These are phyloP conservation scores for Pulveroboletus ravenelii DNA, from an alignment of 768 basidiomycete species.

Conservation along the genomic window DNA sequence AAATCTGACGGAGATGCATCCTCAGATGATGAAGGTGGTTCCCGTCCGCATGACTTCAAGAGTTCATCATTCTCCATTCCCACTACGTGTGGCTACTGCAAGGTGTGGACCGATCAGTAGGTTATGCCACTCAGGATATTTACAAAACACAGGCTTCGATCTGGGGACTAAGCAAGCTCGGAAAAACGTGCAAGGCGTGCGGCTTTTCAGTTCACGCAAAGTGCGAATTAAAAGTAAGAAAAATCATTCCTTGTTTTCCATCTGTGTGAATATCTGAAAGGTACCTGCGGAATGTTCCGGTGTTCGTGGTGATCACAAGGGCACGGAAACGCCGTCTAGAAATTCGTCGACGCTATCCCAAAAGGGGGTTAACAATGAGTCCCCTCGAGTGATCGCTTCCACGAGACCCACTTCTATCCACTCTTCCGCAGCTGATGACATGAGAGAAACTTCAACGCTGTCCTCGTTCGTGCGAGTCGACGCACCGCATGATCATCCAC, in stretches of 20 bases:
- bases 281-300: constrained; percentile 66
- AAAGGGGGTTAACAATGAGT: constrained; percentile 25
- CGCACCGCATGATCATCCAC: constrained; percentile 37
- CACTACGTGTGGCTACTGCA: constrained; percentile 76
- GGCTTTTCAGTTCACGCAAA: constrained; percentile 77
- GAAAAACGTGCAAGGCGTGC: constrained; percentile 78
- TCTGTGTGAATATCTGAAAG: constrained; percentile 33
- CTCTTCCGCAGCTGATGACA: constrained; percentile 7
- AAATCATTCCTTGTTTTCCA: constrained; percentile 2
- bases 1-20: constrained; percentile 8
- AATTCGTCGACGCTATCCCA: constrained; percentile 33
- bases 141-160: constrained; percentile 57
- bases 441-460: constrained; percentile 38
- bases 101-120: constrained; percentile 39
- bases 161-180: constrained; percentile 84
- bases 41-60: constrained; percentile 75
- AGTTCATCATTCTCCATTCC: constrained; percentile 84
- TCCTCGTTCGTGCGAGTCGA: constrained; percentile 52
- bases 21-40: constrained; percentile 69
- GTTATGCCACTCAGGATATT: neutral
- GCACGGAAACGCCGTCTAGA: constrained; percentile 26
- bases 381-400: constrained; percentile 4
- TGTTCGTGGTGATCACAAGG: constrained; percentile 24
- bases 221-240: constrained; percentile 75
- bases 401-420: constrained; percentile 1